These are phyloP conservation scores for Pythium vanterpoolii DNA, from an alignment of 352 stramenopile species.

Conservation along the genomic window DNA sequence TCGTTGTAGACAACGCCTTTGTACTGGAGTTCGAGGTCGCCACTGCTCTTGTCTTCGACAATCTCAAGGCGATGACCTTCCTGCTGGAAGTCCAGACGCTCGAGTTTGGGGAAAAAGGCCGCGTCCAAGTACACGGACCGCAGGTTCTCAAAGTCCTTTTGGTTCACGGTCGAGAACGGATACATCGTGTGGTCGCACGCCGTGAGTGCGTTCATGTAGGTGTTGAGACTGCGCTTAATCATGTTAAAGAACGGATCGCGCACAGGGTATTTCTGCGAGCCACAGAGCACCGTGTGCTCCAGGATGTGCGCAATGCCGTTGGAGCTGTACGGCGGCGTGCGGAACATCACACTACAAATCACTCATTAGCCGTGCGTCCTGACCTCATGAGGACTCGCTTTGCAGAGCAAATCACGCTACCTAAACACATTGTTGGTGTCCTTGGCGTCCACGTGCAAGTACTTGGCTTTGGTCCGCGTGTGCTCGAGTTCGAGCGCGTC, in stretches of 20 bases:
- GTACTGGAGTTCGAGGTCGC: conserved; percentile 49
- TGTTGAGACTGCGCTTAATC: conserved; percentile 97
- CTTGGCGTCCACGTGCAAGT: conserved; percentile 81
- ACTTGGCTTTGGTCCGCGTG: conserved; percentile 60
- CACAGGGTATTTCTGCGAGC: conserved; percentile 95
- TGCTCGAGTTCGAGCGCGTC: conserved; percentile 76
- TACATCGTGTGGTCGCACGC: conserved; percentile 98
- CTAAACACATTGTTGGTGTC: conserved; percentile 87
- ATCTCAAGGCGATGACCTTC: conserved; percentile 79
- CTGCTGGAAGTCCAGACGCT: conserved; percentile 70
- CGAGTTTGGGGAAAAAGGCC: conserved; percentile 93
- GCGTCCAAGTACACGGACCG: conserved; percentile 97
- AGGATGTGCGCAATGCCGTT: conserved; percentile 99
- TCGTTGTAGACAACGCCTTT: conserved; percentile 99
- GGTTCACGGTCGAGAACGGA: conserved; percentile 96
- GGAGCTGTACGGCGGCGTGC: conserved; percentile 94
- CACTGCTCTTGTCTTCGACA: conserved; percentile 26
- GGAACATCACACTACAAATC: conserved; percentile 93
- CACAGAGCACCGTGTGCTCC: conserved; percentile 94
- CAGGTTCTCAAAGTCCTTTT: conserved; percentile 97
- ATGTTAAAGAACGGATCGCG: conserved; percentile 99
- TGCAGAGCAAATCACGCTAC: conserved; percentile 13
- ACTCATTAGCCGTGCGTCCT: not conserved
- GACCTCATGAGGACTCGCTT: not conserved
- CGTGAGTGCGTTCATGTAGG: conserved; percentile 99